Evolutionary conservation across 352 stramenopile genomes (phyloP).

Genomic region (Pythium sukuiense): DNA sequence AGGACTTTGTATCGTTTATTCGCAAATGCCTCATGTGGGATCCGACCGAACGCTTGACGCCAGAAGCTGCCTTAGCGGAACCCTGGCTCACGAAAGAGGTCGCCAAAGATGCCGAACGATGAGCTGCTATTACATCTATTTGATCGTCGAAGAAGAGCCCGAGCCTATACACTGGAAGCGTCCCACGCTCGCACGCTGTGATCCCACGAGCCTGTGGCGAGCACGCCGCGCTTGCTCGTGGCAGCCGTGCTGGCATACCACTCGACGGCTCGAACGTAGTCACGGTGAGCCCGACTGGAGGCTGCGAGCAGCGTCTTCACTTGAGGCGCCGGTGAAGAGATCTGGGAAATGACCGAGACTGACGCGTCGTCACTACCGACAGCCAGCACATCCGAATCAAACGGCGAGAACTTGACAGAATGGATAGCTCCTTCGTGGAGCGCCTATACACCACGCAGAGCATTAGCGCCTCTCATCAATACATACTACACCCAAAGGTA

Average conservation of each 20-base stretch:
- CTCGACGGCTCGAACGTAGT: conserved; percentile 75
- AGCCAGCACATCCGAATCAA: conserved; percentile 56
- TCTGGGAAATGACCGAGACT: conserved; percentile 40
- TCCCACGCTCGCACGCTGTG: conserved; percentile 55
- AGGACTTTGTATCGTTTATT: conserved; percentile 61
- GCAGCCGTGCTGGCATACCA: conserved; percentile 37
- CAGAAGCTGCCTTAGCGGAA: conserved; percentile 52
- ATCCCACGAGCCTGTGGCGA: conserved; percentile 67
- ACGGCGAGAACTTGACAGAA: conserved; percentile 63
- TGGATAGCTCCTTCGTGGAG: conserved; percentile 54
- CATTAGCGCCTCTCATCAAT: background rate
- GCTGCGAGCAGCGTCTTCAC: conserved; percentile 13
- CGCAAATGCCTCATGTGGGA: conserved; percentile 71
- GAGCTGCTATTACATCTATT: conserved; percentile 3
- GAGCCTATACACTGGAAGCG: conserved; percentile 14
- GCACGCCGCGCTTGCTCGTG: conserved; percentile 14
- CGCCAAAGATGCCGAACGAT: background rate
- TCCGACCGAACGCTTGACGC: conserved; percentile 53
- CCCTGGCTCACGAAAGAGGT: conserved; percentile 38
- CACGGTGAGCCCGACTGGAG: conserved; percentile 35
- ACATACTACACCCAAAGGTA: no score
- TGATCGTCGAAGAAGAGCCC: conserved; percentile 1
- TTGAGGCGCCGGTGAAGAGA: conserved; percentile 2
- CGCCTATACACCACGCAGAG: conserved; percentile 10
- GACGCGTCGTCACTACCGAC: conserved; percentile 65